Evolutionary conservation across 1,284 basidiomycete genomes (phyloP).

Genomic region (Melampsora americana): DNA sequence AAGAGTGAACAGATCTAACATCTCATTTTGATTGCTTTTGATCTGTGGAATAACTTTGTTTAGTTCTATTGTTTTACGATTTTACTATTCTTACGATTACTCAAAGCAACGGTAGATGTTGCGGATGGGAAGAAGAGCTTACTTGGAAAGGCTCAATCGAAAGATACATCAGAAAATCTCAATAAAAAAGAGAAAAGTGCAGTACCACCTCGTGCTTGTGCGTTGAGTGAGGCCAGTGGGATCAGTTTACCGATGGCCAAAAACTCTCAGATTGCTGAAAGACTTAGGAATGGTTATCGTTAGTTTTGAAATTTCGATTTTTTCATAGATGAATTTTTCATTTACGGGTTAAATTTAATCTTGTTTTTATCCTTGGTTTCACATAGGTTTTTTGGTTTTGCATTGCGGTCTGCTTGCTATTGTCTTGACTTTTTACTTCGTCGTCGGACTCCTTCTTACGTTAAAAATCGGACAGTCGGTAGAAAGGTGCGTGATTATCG

Average conservation of each 20-base stretch:
- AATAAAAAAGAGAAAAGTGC: not conserved
- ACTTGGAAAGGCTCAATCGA: not conserved
- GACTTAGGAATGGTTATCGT: not conserved
- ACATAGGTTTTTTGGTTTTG: not conserved
- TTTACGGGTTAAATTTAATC: not conserved
- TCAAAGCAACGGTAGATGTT: not conserved
- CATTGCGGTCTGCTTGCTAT: not conserved
- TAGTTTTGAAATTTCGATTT: not conserved
- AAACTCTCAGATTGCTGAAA: not conserved
- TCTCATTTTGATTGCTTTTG: not conserved
- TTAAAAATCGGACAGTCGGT: not conserved
- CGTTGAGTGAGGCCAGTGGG: not conserved
- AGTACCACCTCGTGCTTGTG: not conserved
- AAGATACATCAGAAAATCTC: not conserved
- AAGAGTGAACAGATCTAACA: not conserved
- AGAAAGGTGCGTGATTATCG: not conserved
- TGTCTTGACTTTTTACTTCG: not conserved
- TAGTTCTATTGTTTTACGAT: not conserved
- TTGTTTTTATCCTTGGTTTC: not conserved
- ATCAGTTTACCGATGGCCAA: not conserved
- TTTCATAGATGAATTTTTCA: not conserved
- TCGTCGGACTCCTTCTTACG: constrained; percentile 2
- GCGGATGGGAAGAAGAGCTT: not conserved
- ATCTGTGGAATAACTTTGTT: not conserved
- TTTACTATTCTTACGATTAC: not conserved